Evolutionary conservation across 305 asterid genomes (phyloP), one percentile per base, ranked within the genome.

Genomic region (Fraxinus greggii): DNA sequence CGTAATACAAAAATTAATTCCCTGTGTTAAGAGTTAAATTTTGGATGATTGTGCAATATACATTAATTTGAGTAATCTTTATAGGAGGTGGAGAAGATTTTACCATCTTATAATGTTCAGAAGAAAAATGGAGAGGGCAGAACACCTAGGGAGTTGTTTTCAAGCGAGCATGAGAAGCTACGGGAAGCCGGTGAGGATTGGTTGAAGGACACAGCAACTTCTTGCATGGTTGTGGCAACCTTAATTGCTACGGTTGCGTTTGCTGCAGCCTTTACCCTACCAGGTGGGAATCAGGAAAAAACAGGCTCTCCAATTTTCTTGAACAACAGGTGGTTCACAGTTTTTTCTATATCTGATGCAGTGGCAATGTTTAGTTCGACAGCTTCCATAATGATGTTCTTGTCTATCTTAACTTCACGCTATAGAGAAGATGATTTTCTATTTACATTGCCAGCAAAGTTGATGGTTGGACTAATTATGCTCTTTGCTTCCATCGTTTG

Each of bases 151-250:
- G 31, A 40, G 13, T 38, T 83, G 13, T 88, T 86, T 51, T 19
- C 81, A 0, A 21, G 72, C 19, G 75, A 82, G 79, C 91, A 86
- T 10, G 6, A 83, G 48, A 12, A 3, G 1, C 19, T 88, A 36
- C 56, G 48, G n/a, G 72, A 80, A 77, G 84, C 65, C 3, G 88
- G 91, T 4, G 88, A 88, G 38, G 51, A 24, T 33, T 88, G 91
- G 89, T 83, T 88, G 89, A 86, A 83, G 31, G 65, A 77, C 33
- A 88, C 88, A 0, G 87, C 89, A 6, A 81, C 72, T 48, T 85
- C 87, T 5, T 83, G 89, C 80, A 86, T 86, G 88, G 38, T 86
- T 12, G 88, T 86, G 3, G 86, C 86, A 3, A 75, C 88, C 26
- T 81, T 86, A 15, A 88, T 84, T 29, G 48, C 89, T 19, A 85